Conservation (phyloP, 2,329 filamentous ascomycete genomes). For the Cadophora sp. region DNA sequence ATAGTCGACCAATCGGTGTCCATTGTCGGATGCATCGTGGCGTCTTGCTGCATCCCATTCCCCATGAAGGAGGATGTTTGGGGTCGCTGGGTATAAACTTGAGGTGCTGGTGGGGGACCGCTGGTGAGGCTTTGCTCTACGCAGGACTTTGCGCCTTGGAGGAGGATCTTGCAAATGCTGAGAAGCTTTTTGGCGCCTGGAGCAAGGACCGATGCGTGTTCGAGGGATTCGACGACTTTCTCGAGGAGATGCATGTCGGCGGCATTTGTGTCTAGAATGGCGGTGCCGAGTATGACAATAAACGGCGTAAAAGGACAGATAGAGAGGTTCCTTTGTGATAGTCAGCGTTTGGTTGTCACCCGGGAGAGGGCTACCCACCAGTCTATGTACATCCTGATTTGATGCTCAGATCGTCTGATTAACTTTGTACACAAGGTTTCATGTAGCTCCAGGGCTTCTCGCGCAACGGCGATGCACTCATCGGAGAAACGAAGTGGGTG, state of each 20-base stretch:
- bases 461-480: slow-evolving; percentile 22
- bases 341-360: neutral
- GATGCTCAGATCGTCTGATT: slow-evolving; percentile 11
- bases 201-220: slow-evolving; percentile 18
- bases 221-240: slow-evolving; percentile 22
- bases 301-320: slow-evolving; percentile 28
- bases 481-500: slow-evolving; percentile 26
- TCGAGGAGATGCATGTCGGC: slow-evolving; percentile 25
- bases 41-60: neutral
- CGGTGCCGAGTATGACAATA: slow-evolving; percentile 25
- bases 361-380: slow-evolving; percentile 7
- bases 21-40: neutral
- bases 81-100: slow-evolving; percentile 2
- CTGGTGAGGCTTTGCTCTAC: slow-evolving; percentile 20
- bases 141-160: slow-evolving; percentile 22
- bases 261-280: slow-evolving; percentile 23
- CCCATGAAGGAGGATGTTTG: neutral
- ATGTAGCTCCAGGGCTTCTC: slow-evolving; percentile 23
- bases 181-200: slow-evolving; percentile 24
- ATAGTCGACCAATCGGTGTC: slow-evolving; percentile 9
- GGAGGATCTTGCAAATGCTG: slow-evolving; percentile 22
- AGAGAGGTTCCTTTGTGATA: slow-evolving; percentile 20
- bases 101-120: neutral
- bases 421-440: slow-evolving; percentile 18
- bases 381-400: slow-evolving; percentile 22